Conservation (phyloP, 371 early-diverging fungal species). For the Parasitella parasitica region DNA sequence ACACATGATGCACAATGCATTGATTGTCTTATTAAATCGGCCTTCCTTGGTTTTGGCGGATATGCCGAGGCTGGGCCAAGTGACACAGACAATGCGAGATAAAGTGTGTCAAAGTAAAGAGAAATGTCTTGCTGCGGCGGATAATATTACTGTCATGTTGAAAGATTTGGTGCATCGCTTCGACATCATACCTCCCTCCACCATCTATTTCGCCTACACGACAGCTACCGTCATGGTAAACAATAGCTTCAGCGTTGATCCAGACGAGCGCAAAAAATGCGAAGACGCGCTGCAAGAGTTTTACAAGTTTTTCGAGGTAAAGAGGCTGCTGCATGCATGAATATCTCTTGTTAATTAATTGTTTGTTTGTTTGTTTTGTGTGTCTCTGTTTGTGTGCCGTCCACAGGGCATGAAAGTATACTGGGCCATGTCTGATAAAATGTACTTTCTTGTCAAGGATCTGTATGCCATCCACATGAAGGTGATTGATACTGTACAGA, state of each 20-base stretch:
- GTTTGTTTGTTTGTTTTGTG: conserved; percentile 11
- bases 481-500: neutral
- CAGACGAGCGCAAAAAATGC: conserved; percentile 40
- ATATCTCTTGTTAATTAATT: neutral
- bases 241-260: conserved; percentile 42
- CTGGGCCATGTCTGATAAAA: conserved; percentile 62
- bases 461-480: conserved; percentile 49
- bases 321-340: neutral
- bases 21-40: conserved; percentile 50
- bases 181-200: conserved; percentile 41
- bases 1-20: conserved; percentile 45
- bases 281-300: conserved; percentile 39
- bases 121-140: conserved; percentile 47
- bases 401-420: conserved; percentile 41
- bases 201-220: conserved; percentile 50
- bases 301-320: conserved; percentile 44
- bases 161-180: conserved; percentile 29
- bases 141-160: conserved; percentile 46
- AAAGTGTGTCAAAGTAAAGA: conserved; percentile 37
- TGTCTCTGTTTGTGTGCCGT: too few relatives aligned
- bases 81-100: conserved; percentile 32
- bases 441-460: conserved; percentile 54
- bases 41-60: conserved; percentile 29
- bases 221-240: conserved; percentile 56
- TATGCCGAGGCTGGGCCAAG: conserved; percentile 23